phyloP scores from a whole-genome alignment of 1,284 basidiomycete genomes.

The Cerrena zonata region DNA sequence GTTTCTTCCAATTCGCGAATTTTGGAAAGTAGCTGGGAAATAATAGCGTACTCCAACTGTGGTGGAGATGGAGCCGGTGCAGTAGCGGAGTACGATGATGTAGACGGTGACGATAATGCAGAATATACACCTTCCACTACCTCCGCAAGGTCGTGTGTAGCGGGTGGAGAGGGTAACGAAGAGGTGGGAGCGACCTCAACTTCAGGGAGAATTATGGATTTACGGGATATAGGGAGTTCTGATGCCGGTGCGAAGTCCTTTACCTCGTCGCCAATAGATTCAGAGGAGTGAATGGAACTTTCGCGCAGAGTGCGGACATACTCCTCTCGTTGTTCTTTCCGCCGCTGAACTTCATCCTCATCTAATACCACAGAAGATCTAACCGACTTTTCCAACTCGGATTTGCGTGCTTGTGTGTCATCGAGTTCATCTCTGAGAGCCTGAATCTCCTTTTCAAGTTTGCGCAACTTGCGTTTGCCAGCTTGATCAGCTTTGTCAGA shows the following conservation, averaged over 20 bases:
- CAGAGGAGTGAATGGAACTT: conserved; percentile 18
- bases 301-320: conserved; percentile 41
- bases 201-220: conserved; percentile 1
- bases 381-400: conserved; percentile 63
- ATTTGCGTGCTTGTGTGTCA: conserved; percentile 58
- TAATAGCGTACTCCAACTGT: conserved; percentile 47
- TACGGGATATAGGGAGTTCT: conserved; percentile 17
- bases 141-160: neutral
- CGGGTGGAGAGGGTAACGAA: conserved; percentile 3
- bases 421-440: conserved; percentile 68
- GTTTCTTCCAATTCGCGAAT: conserved; percentile 74
- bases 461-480: conserved; percentile 62
- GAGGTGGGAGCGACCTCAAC: neutral
- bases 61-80: conserved; percentile 3
- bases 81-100: conserved; percentile 9
- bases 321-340: conserved; percentile 51
- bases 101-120: neutral
- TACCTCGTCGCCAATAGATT: conserved; percentile 14
- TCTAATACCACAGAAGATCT: conserved; percentile 36
- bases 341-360: conserved; percentile 27
- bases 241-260: conserved; percentile 59
- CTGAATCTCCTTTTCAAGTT: conserved; percentile 72
- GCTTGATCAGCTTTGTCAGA: conserved; percentile 58
- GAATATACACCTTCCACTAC: neutral
- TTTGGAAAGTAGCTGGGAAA: conserved; percentile 70